Conservation (phyloP, 495 filamentous ascomycete genomes). For the Penicillium verhagenii region DNA sequence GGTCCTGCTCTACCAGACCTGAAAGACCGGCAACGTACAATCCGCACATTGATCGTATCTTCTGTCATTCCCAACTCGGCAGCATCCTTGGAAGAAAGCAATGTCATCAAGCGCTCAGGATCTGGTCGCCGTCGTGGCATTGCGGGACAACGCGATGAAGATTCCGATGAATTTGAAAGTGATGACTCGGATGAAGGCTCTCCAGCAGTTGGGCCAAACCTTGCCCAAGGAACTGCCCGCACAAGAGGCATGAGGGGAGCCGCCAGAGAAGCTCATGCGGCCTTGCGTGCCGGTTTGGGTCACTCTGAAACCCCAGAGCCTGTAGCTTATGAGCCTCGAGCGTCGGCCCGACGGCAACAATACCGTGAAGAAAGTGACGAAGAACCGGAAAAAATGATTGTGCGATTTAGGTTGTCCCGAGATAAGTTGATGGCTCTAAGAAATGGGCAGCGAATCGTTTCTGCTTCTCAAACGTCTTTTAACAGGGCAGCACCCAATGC, state of each 20-base stretch:
- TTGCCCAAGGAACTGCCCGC: slow-evolving; percentile 74
- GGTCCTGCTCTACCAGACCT: slow-evolving; percentile 94
- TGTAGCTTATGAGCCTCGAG: slow-evolving; percentile 66
- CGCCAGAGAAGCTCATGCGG: slow-evolving; percentile 75
- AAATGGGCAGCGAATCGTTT: slow-evolving; percentile 23
- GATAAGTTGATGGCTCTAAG: slow-evolving; percentile 39
- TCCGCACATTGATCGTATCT: slow-evolving; percentile 87
- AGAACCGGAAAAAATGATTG: slow-evolving; percentile 58
- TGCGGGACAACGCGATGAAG: slow-evolving; percentile 58
- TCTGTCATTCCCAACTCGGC: slow-evolving; percentile 87
- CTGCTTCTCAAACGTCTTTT: slow-evolving; percentile 3
- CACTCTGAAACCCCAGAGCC: slow-evolving; percentile 89
- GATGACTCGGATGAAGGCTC: slow-evolving; percentile 86
- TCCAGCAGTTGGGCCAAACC: slow-evolving; percentile 66
- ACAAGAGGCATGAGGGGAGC: slow-evolving; percentile 86
- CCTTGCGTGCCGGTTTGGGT: slow-evolving; percentile 69
- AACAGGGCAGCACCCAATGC: slow-evolving; percentile 23
- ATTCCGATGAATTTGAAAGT: slow-evolving; percentile 85
- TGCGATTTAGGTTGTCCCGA: slow-evolving; percentile 70
- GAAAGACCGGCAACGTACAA: slow-evolving; percentile 89
- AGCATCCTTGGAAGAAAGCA: slow-evolving; percentile 73
- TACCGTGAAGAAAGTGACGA: slow-evolving; percentile 72
- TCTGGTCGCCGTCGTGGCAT: slow-evolving; percentile 49
- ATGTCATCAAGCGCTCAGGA: slow-evolving; percentile 75
- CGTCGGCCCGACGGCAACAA: slow-evolving; percentile 59